Evolutionary conservation across 176 grass and related monocot genomes (phyloP), one percentile per base, ranked within the genome.

Genomic region (Eleusine indica): DNA sequence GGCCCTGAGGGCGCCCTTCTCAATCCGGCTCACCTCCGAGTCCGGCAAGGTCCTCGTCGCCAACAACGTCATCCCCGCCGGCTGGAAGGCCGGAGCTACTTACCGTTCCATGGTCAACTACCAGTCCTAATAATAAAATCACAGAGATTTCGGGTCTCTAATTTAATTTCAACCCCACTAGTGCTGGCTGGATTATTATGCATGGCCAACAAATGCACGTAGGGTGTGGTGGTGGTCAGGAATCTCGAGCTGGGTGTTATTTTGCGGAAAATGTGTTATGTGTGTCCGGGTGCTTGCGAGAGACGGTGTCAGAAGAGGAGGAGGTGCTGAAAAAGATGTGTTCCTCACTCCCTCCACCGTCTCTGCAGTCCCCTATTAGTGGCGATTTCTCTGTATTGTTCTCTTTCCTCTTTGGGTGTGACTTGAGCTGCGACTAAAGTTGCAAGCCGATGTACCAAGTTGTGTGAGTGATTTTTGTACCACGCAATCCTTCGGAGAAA

Each of bases 91-190:
- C 32, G 94, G 94, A 3, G 71, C 25, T 0, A 93, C 90, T 3
- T 96, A 93, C 74, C 84, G 84, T 21, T 89, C 91, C 12, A 10
- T 92, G 63, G 87, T 92, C 6, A 94, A 94, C 84, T 94, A 90
- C 82, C 49, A 17, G 0, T 76, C 80, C 71, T 91, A 73, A 74
- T 4, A 84, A 54, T 43, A 64, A 6, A 29, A 41, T 18, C 32
- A 9, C 15, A 9, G 35, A 6, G 5, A 39, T 68, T 19, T 39
- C 5, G 30, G 7, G 66, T 19, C 35, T 38, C 35, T 38, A 0
- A 40, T 21, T 25, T 18, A 30, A 64, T 51, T 66, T 15, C 68
- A 77, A 30, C 65, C 65, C 48, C 75, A 15, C 38, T 32, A 32
- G 51, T n/a, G 35, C 64, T 78, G 80, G 73, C 86, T 41, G 58